phyloP scores from a whole-genome alignment of 1,139 yeast genomes.

The Pichia sorboxylosa region DNA sequence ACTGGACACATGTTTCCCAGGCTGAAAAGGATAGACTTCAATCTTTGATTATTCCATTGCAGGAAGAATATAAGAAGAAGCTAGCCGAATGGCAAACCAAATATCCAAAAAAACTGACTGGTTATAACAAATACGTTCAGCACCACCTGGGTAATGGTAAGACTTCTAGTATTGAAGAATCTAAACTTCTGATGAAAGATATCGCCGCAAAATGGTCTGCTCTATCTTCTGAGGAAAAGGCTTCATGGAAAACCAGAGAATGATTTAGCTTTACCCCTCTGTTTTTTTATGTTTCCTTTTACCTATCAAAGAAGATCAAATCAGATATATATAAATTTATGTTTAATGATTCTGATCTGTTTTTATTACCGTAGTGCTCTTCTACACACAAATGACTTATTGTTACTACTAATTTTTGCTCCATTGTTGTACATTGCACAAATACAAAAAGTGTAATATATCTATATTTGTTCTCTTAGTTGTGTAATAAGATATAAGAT shows the following conservation, averaged over 20 bases:
- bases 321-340: too few relatives aligned
- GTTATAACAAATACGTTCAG: constrained; percentile 16
- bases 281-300: background rate
- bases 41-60: constrained; percentile 1
- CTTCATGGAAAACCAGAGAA: constrained; percentile 12
- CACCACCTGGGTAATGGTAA: constrained; percentile 8
- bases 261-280: background rate
- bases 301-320: too few relatives aligned
- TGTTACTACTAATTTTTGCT: too few relatives aligned
- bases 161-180: constrained; percentile 4
- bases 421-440: too few relatives aligned
- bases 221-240: constrained; percentile 16
- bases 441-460: too few relatives aligned
- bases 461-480: too few relatives aligned
- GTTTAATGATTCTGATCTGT: too few relatives aligned
- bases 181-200: constrained; percentile 5
- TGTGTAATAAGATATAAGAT: too few relatives aligned
- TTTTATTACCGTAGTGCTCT: too few relatives aligned
- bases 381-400: too few relatives aligned
- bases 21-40: constrained; percentile 11
- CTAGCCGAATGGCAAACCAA: constrained; percentile 18
- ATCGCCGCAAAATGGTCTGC: constrained; percentile 14
- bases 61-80: constrained; percentile 8
- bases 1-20: constrained; percentile 14
- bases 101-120: constrained; percentile 14